phyloP scores from a whole-genome alignment of 2,329 filamentous ascomycete genomes.

The Cladophialophora exuberans region DNA sequence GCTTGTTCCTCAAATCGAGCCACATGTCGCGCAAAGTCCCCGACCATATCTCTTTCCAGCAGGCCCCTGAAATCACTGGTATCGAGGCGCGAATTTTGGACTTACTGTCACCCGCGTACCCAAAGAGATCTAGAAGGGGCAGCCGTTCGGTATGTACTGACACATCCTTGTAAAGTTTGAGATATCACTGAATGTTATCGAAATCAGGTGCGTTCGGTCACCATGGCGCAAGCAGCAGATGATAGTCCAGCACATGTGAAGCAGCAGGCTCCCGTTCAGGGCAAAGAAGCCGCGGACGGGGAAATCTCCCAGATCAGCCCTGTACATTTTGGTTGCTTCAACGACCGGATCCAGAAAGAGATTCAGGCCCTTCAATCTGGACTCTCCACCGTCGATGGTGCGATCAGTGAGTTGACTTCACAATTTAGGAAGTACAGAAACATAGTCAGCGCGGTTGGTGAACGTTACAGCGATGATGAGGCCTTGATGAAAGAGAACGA shows the following conservation, averaged over 20 bases:
- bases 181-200: not conserved
- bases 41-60: not conserved
- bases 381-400: not conserved
- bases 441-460: conserved; percentile 9
- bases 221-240: not conserved
- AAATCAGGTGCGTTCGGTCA: not conserved
- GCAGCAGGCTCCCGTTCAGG: not conserved
- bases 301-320: not conserved
- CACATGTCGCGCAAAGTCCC: not conserved
- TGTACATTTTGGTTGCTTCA: conserved; percentile 6
- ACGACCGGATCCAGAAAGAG: conserved; percentile 1
- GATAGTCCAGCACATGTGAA: not conserved
- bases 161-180: not conserved
- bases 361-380: not conserved
- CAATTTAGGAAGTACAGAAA: conserved; percentile 5
- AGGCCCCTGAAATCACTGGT: not conserved
- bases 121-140: not conserved
- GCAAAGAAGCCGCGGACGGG: not conserved
- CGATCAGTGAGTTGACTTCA: not conserved
- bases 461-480: conserved; percentile 5
- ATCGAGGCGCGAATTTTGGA: conserved; percentile 1
- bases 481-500: conserved; percentile 1
- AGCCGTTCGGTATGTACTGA: conserved; percentile 1
- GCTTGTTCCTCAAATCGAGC: not conserved
- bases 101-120: not conserved